Percentiles rank a stretch among this genome's conserved stretches.
These are phyloP conservation scores for Perkinsus marinus DNA, from an alignment of 169 alveolate genomes.

Conservation along the genomic window DNA sequence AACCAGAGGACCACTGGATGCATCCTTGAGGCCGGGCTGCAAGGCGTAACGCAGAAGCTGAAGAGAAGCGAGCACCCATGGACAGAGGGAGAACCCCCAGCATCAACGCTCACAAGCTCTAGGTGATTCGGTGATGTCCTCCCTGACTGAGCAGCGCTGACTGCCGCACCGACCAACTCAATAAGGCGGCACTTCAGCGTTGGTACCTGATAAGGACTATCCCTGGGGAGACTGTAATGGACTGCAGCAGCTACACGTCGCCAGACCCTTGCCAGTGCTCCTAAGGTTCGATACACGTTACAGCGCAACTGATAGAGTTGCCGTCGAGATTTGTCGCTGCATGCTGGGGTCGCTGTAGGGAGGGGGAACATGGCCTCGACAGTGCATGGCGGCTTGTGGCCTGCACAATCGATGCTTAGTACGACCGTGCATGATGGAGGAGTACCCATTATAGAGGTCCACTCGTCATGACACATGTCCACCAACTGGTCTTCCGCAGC, in stretches of 20 bases:
- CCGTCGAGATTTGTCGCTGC: background rate
- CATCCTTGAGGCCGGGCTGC: background rate
- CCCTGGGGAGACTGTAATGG: background rate
- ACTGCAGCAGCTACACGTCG: background rate
- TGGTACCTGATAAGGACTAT: background rate
- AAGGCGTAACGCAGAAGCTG: background rate
- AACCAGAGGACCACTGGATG: background rate
- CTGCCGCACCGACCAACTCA: background rate
- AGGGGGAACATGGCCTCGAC: background rate
- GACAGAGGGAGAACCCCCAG: background rate
- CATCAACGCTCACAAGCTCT: background rate
- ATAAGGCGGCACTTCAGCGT: background rate
- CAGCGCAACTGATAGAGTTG: background rate
- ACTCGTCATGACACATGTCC: background rate
- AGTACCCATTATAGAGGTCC: background rate
- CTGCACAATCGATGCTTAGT: background rate
- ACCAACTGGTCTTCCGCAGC: background rate
- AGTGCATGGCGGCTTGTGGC: background rate
- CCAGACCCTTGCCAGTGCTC: background rate
- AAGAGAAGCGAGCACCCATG: background rate
- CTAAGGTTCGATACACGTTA: background rate
- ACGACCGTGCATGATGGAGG: background rate
- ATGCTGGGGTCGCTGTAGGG: background rate
- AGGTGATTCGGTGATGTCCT: background rate
- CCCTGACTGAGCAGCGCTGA: background rate